A percentile compares a stretch with the other conserved stretches of the same genome.
These are phyloP conservation scores for Solanum sparsipilum DNA, from an alignment of 257 asterid species.

Conservation along the genomic window DNA sequence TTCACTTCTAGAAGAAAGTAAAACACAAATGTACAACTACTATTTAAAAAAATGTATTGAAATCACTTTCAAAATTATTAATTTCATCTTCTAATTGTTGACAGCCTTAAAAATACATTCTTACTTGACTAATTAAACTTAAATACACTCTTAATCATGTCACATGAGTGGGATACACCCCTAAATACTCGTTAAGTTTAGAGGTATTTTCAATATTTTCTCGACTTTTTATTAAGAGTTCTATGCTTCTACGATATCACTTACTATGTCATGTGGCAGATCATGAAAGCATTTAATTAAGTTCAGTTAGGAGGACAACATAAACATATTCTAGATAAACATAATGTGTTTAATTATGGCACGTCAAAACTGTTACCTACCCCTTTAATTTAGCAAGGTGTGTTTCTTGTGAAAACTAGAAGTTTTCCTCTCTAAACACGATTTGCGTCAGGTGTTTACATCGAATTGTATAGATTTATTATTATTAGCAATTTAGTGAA, in stretches of 20 bases:
- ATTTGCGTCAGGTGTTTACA: accelerated
- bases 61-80: too few relatives aligned
- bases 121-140: too few relatives aligned
- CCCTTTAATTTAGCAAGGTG: not conserved
- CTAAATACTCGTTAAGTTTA: too few relatives aligned
- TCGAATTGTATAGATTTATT: accelerated
- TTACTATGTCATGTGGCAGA: too few relatives aligned
- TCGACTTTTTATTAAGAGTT: too few relatives aligned
- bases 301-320: not conserved
- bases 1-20: not conserved
- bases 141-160: accelerated
- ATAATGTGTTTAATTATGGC: not conserved
- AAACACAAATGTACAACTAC: not conserved
- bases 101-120: too few relatives aligned
- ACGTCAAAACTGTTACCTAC: not conserved
- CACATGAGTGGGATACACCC: not conserved
- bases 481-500: accelerated
- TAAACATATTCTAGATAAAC: not conserved
- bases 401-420: not conserved
- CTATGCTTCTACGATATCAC: too few relatives aligned
- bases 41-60: too few relatives aligned
- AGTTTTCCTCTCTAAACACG: not conserved
- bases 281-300: too few relatives aligned
- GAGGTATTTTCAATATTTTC: too few relatives aligned
- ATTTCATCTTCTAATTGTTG: too few relatives aligned